Evolutionary conservation across 2,329 filamentous ascomycete genomes (phyloP).

Genomic region (Dactylellina leptospora): DNA sequence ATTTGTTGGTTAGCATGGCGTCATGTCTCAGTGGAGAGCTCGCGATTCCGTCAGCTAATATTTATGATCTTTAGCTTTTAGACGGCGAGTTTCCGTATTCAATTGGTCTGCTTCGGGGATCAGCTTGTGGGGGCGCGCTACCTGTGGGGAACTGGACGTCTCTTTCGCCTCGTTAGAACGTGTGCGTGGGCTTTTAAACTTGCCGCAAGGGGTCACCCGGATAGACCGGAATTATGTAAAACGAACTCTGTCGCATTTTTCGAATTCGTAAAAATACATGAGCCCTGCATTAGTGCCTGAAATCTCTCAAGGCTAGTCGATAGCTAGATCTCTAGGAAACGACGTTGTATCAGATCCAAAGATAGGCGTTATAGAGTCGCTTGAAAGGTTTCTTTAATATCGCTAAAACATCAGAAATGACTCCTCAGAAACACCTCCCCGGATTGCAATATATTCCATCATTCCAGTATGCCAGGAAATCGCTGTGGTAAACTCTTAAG

Average conservation of each 20-base stretch:
- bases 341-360: not conserved
- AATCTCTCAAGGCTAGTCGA: constrained; percentile 4
- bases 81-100: constrained; percentile 33
- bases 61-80: constrained; percentile 16
- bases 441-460: not conserved
- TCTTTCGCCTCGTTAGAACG: not conserved
- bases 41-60: constrained; percentile 39
- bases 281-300: constrained; percentile 5
- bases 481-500: too few relatives aligned
- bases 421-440: not conserved
- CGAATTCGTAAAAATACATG: constrained; percentile 24
- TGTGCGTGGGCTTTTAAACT: not conserved
- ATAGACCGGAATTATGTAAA: constrained; percentile 17
- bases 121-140: not conserved
- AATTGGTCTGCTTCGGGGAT: constrained; percentile 22
- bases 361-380: not conserved
- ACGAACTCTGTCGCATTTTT: constrained; percentile 27
- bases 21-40: constrained; percentile 42
- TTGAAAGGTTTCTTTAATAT: too few relatives aligned
- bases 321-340: not conserved
- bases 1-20: constrained; percentile 13
- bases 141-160: constrained; percentile 9
- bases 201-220: too few relatives aligned
- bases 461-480: too few relatives aligned
- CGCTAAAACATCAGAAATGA: not conserved